Conservation (phyloP, 2,329 filamentous ascomycete species). For the Chalaropsis ovoidea region DNA sequence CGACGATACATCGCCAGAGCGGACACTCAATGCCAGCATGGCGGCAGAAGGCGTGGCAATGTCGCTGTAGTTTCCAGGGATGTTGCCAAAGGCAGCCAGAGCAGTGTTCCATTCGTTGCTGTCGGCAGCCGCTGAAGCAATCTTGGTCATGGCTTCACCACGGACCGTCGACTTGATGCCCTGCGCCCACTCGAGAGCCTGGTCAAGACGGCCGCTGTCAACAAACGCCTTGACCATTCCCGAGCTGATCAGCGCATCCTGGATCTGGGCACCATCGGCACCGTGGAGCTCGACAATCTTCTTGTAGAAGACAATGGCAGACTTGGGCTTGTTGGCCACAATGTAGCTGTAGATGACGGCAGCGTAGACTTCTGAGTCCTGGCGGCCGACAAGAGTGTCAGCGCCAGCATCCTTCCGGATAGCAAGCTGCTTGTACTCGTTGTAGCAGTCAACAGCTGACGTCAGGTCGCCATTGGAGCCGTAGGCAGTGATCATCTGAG, state of each 20-base stretch:
- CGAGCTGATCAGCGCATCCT: slow-evolving; percentile 58
- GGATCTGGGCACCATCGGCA: slow-evolving; percentile 51
- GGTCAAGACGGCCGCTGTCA: slow-evolving; percentile 55
- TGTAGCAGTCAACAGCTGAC: slow-evolving; percentile 89
- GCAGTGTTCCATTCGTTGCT: slow-evolving; percentile 60
- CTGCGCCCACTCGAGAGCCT: slow-evolving; percentile 65
- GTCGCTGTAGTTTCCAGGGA: slow-evolving; percentile 43
- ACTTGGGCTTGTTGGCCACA: slow-evolving; percentile 65
- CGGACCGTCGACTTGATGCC: slow-evolving; percentile 46
- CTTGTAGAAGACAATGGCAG: slow-evolving; percentile 74
- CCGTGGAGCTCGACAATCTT: slow-evolving; percentile 59
- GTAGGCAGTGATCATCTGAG: slow-evolving; percentile 91
- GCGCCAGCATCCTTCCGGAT: slow-evolving; percentile 70
- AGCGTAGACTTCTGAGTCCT: slow-evolving; percentile 79
- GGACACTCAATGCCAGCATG: slow-evolving; percentile 76
- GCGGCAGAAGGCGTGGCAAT: slow-evolving; percentile 58
- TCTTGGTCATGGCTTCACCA: slow-evolving; percentile 55
- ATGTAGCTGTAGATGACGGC: slow-evolving; percentile 87
- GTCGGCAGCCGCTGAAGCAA: slow-evolving; percentile 73
- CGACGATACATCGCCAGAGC: slow-evolving; percentile 64
- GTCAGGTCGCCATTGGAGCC: slow-evolving; percentile 68
- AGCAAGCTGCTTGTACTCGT: slow-evolving; percentile 84
- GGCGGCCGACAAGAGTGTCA: slow-evolving; percentile 56
- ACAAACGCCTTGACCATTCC: slow-evolving; percentile 74
- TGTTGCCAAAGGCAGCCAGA: slow-evolving; percentile 51